Evolutionary conservation across 768 basidiomycete genomes (phyloP), one percentile per base, ranked within the genome.

Genomic region (Trametopsis cervina): DNA sequence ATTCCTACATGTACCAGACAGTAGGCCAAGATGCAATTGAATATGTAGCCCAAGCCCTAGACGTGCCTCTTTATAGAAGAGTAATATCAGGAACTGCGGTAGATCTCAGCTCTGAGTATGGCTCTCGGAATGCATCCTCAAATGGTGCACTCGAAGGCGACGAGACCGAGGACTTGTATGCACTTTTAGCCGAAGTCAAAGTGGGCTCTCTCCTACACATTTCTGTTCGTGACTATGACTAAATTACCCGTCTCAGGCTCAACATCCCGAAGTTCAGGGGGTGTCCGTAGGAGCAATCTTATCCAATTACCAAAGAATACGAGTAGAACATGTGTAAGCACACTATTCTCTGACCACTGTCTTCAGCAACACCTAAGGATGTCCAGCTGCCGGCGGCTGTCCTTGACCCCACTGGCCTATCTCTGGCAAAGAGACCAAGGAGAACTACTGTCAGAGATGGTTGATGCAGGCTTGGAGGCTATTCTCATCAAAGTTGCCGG

Each of bases 1-100:
- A 99, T 66, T 97, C 94, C 20, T 98, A 92, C 69, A 74, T 99
- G 64, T 99, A 97, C 66, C 96, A 99, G 65, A 97, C 95, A n/a
- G 94, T 99, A 22, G 96, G 94, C 1, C 94, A 97, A 61, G 89
- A 92, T 49, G 90, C 91, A 15, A 84, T 98, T 50, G 81, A 89
- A 42, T 73, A 85, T 43, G 83, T 98, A 47, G 93, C 92, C 18
- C 71, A 73, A 42, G 90, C 95, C 1, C 71, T 98, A 47, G 85
- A 81, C 13, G 79, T 95, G 1, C 96, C 96, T 7, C 74, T 98
- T 9, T 89, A 86, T 69, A 77, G 89, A 23, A 75, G 77, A 49
- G 72, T 89, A 24, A 98, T 99, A 52, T 72, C 70, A 7, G 96
- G 96, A 1, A 71, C 73, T 23, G 85, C 96, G 1, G 65, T 97